Percentiles rank a stretch among this genome's conserved stretches.
Evolutionary conservation across 2,329 filamentous ascomycete genomes (phyloP).

Genomic region (Aspergillus floridensis): DNA sequence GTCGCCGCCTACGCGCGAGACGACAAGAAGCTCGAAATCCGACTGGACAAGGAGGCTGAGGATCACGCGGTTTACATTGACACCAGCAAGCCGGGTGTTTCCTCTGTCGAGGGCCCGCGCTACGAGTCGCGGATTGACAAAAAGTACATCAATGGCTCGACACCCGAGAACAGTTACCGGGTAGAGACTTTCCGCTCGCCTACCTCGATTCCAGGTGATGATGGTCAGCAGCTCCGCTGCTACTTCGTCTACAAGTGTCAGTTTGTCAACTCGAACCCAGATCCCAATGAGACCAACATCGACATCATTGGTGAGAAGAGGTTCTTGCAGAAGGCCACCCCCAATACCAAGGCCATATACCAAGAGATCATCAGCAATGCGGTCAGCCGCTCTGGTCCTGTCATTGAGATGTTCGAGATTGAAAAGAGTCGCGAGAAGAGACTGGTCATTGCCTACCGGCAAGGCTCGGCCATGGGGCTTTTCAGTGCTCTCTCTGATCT

Average conservation of each 20-base stretch:
- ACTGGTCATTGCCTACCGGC: slow-evolving; percentile 90
- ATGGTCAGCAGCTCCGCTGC: slow-evolving; percentile 83
- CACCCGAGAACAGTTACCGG: slow-evolving; percentile 71
- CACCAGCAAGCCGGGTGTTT: slow-evolving; percentile 85
- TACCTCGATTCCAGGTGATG: slow-evolving; percentile 69
- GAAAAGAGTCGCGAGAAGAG: slow-evolving; percentile 89
- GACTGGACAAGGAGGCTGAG: slow-evolving; percentile 87
- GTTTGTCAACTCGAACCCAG: slow-evolving; percentile 74
- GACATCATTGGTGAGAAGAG: slow-evolving; percentile 89
- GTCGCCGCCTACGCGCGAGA: slow-evolving; percentile 88
- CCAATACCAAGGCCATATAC: slow-evolving; percentile 94
- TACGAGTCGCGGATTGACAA: slow-evolving; percentile 92
- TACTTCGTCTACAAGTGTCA: slow-evolving; percentile 98
- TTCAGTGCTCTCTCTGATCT: slow-evolving; percentile 95
- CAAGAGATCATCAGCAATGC: slow-evolving; percentile 87
- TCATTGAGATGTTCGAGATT: slow-evolving; percentile 97
- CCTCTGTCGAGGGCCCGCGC: slow-evolving; percentile 71
- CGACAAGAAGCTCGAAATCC: slow-evolving; percentile 91
- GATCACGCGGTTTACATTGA: slow-evolving; percentile 99
- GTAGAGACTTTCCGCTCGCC: slow-evolving; percentile 97
- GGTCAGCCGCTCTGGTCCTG: slow-evolving; percentile 80
- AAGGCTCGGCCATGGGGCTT: slow-evolving; percentile 83
- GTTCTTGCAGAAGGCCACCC: slow-evolving; percentile 92
- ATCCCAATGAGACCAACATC: slow-evolving; percentile 76
- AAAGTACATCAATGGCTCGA: slow-evolving; percentile 87